phyloP scores from a whole-genome alignment of 1,139 yeast species.

The Blastobotrys niveus region DNA sequence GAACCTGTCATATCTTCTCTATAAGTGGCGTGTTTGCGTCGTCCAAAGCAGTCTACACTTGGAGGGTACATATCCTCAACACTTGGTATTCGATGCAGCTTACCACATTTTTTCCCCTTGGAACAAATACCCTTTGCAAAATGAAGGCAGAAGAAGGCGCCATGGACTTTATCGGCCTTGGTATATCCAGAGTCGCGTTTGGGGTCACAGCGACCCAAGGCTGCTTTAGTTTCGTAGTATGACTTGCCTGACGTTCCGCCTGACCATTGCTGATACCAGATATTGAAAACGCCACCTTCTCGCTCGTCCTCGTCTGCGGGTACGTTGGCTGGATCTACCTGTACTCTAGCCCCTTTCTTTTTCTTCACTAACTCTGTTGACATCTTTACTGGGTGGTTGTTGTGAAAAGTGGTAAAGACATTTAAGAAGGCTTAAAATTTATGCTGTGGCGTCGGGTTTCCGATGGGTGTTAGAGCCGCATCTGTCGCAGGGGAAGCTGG shows the following conservation, averaged over 20 bases:
- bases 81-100: slow-evolving; percentile 69
- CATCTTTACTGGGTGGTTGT: too few relatives aligned
- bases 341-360: slow-evolving; percentile 54
- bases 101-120: slow-evolving; percentile 68
- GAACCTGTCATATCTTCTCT: slow-evolving; percentile 94
- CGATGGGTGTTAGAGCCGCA: too few relatives aligned
- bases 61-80: slow-evolving; percentile 46
- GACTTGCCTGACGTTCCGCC: slow-evolving; percentile 38
- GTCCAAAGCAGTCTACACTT: slow-evolving; percentile 85
- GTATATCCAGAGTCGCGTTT: slow-evolving; percentile 70
- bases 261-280: slow-evolving; percentile 87
- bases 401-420: background rate
- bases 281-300: slow-evolving; percentile 49
- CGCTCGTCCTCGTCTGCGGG: slow-evolving; percentile 47
- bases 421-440: too few relatives aligned
- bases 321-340: slow-evolving; percentile 61
- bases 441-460: too few relatives aligned
- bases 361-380: too few relatives aligned
- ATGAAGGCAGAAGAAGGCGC: slow-evolving; percentile 61
- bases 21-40: slow-evolving; percentile 77
- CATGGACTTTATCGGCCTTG: slow-evolving; percentile 49
- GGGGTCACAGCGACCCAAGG: slow-evolving; percentile 48
- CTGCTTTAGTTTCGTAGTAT: slow-evolving; percentile 26
- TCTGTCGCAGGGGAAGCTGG: too few relatives aligned
- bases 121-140: slow-evolving; percentile 88